phyloP scores from a whole-genome alignment of 2,329 filamentous ascomycete genomes.

The Metarhizium humberi region DNA sequence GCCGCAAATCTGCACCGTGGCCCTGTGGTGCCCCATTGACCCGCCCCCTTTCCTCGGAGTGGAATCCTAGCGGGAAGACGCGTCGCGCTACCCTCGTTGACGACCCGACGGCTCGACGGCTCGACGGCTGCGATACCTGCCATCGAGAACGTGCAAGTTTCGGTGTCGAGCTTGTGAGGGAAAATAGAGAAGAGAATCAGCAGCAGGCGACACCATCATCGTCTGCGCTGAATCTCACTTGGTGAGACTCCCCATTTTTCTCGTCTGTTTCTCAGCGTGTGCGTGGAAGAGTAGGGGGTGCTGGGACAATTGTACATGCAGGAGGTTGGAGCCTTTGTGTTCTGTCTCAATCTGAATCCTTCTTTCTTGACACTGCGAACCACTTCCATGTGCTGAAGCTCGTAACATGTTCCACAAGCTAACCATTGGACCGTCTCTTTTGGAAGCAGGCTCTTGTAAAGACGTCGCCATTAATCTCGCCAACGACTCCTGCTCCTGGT shows the following conservation, averaged over 20 bases:
- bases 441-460: constrained; percentile 32
- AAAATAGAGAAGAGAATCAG: constrained; percentile 39
- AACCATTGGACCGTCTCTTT: constrained; percentile 11
- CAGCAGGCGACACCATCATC: constrained; percentile 47
- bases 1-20: not conserved
- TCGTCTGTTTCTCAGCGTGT: not conserved
- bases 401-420: constrained; percentile 11
- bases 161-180: constrained; percentile 13
- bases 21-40: constrained; percentile 10
- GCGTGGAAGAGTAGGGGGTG: not conserved
- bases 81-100: constrained; percentile 20
- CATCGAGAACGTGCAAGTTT: constrained; percentile 11
- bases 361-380: not conserved
- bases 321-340: not conserved
- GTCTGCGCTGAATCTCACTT: constrained; percentile 54
- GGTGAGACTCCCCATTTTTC: constrained; percentile 28
- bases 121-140: constrained; percentile 9
- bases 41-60: constrained; percentile 7
- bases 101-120: constrained; percentile 10
- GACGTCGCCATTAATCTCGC: constrained; percentile 45
- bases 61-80: constrained; percentile 18
- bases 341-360: not conserved
- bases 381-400: not conserved
- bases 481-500: constrained; percentile 46
- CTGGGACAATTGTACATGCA: not conserved